A percentile compares a stretch with the other conserved stretches of the same genome.
phyloP scores from a whole-genome alignment of 805 yeast genomes.

The Candida argentea region DNA sequence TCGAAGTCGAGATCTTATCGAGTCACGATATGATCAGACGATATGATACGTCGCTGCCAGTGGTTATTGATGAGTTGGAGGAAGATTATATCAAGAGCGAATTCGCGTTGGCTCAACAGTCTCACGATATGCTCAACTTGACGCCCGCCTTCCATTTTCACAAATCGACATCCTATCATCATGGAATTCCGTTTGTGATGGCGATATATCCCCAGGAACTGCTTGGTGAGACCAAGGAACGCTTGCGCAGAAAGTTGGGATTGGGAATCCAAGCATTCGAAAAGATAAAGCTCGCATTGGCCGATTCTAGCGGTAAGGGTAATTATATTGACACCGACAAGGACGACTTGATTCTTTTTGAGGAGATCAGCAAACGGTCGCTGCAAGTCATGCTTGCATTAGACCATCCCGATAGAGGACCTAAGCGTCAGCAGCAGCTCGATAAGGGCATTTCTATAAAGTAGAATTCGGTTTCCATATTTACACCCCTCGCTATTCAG shows the following conservation, averaged over 20 bases:
- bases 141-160: slow-evolving; percentile 70
- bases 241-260: slow-evolving; percentile 65
- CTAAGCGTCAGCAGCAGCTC: slow-evolving; percentile 26
- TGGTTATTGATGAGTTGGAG: slow-evolving; percentile 13
- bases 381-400: slow-evolving; percentile 54
- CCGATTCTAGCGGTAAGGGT: slow-evolving; percentile 32
- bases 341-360: slow-evolving; percentile 45
- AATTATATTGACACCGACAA: slow-evolving; percentile 38
- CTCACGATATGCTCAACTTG: slow-evolving; percentile 27
- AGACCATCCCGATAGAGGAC: slow-evolving; percentile 79
- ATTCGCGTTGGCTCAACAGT: slow-evolving; percentile 10
- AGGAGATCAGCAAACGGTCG: slow-evolving; percentile 31
- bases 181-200: slow-evolving; percentile 82
- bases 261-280: slow-evolving; percentile 72
- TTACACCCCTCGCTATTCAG: too few relatives aligned
- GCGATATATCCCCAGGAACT: slow-evolving; percentile 59
- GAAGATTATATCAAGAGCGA: slow-evolving; percentile 17
- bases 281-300: slow-evolving; percentile 57
- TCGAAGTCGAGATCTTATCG: slow-evolving; percentile 29
- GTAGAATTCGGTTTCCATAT: slow-evolving; percentile 7
- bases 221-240: slow-evolving; percentile 47
- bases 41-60: slow-evolving; percentile 10
- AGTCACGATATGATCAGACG: slow-evolving; percentile 24
- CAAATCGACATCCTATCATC: slow-evolving; percentile 54
- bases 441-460: slow-evolving; percentile 36